Evolutionary conservation across 345 rosid genomes (phyloP), one percentile per base, ranked within the genome.

Genomic region (Lenwebbia sp.): DNA sequence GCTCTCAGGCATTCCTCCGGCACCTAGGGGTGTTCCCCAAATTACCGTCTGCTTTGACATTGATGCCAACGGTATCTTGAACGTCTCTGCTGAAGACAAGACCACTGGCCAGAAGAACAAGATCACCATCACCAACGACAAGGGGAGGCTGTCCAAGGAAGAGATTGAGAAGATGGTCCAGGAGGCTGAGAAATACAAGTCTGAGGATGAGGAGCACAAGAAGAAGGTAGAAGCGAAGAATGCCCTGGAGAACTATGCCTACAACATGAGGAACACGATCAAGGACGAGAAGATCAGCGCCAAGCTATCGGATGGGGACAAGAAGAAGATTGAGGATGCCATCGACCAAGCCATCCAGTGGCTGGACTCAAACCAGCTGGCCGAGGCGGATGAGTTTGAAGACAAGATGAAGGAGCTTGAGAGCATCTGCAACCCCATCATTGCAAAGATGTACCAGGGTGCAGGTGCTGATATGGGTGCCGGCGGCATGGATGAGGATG

Each of bases 1-100:
- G 90, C 95, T 94, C 8, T 94, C 96, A 2, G 97, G 97, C 40
- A 94, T 94, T 83, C 97, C 96, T 82, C 97, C 97, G 3, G 97
- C 97, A 5, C 97, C 97, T 3, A 91, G 97, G 86, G 96, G 96
- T 81, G 96, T 94, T 52, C 97, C 97, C 37, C 95, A 94, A 84
- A 94, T 94, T 91, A 94, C 91, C 4, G 96, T 94, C 58, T 94
- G 96, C 85, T 94, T 94, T 1, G 97, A 94, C 86, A 94, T 94
- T 4, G 97, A 94, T 83, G 97, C 95, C n/a, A 94, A 94, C 2
- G 95, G 95, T 82, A 94, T 94, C 86, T 89, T 94, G 84, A 94
- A 94, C 28, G 97, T 94, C 86, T 93, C 96, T 1, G 97, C 97
- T 0, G 97, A 93, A 84, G 97, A 93, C 87, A 93, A 93, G 91